Base-by-base conservation (phyloP, 352 stramenopile species). In the Aphanomyces euteiches region DNA sequence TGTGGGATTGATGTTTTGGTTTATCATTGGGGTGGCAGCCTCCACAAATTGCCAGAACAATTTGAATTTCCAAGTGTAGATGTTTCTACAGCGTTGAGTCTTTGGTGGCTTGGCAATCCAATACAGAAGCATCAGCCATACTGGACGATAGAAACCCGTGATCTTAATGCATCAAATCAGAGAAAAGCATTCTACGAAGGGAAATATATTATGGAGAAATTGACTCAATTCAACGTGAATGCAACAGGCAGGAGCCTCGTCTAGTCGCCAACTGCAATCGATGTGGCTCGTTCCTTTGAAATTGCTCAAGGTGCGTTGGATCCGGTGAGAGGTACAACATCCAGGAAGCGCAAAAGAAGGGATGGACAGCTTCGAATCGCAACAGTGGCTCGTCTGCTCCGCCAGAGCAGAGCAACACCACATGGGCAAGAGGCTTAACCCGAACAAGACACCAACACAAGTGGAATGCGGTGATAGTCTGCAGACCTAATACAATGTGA, bases 31-130 rank as follows among this genome's bases (percentile, higher is more conserved):
- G 45, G 45, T 53, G 45, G 45, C n/a, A 15, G n/a, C 13, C n/a
- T 53, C 13, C 45, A 53, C n/a, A 53, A n/a, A 19, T 19, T 53
- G n/a, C 45, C 13, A n/a, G n/a, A 53, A 19, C 13, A 53, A 15
- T 53, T 53, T 19, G n/a, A 53, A 19, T 53, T 53, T 19, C 45
- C 45, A 53, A 53, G 2, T 53, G 2, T 53, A 19, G 45, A 53
- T 19, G 13, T 53, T 15, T 1, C 13, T 19, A 53, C 45, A 53
- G n/a, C 45, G n/a, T 53, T 1, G 45, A 53, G 45, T 53, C n/a
- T 53, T n/a, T 53, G 45, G 45, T 53, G 45, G 45, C 45, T 15
- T n/a, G 45, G 45, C n/a, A 53, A 53, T 53, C 2, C 45, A 53
- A n/a, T 19, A 1, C 45, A 53, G n/a, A 53, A 53, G 45, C 13